Percentiles rank a stretch among this genome's conserved stretches.
phyloP scores from a whole-genome alignment of 805 yeast species.

The Wickerhamiella vanderwaltii region DNA sequence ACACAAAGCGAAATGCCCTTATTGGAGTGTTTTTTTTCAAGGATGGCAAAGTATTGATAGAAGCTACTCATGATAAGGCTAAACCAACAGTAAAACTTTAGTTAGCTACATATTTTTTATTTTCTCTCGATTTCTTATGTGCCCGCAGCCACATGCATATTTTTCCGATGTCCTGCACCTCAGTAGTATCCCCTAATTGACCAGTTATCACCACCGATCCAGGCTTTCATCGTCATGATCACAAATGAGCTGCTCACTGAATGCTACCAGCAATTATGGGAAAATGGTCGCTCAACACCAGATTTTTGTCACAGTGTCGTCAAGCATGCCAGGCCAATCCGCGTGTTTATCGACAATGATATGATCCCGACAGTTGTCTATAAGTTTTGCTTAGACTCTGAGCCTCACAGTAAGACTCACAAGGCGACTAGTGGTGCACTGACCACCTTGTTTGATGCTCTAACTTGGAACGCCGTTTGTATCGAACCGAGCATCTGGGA shows the following conservation, averaged over 20 bases:
- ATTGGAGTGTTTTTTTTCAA: conserved; percentile 15
- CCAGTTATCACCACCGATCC: too few relatives aligned
- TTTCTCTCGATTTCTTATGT: too few relatives aligned
- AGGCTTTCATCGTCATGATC: too few relatives aligned
- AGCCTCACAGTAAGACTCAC: conserved; percentile 17
- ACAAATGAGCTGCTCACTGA: neutral
- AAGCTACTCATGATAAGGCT: conserved; percentile 26
- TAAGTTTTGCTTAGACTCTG: conserved; percentile 15
- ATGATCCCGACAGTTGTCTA: conserved; percentile 18
- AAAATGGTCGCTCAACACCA: neutral
- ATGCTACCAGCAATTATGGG: neutral
- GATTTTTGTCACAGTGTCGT: neutral
- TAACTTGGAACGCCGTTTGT: conserved; percentile 19
- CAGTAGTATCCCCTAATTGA: too few relatives aligned
- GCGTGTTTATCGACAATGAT: conserved; percentile 13
- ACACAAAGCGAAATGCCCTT: conserved; percentile 23
- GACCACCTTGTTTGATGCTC: conserved; percentile 22
- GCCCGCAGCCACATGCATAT: too few relatives aligned
- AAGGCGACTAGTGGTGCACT: conserved; percentile 27
- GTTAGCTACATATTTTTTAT: neutral
- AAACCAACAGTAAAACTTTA: conserved; percentile 12
- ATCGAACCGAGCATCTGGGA: conserved; percentile 23
- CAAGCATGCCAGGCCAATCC: neutral
- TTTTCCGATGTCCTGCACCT: too few relatives aligned
- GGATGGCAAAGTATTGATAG: conserved; percentile 18